Percentiles rank a stretch among this genome's conserved stretches.
Conservation (phyloP, 169 alveolate genomes). For the Cryptosporidium meleagridis region DNA sequence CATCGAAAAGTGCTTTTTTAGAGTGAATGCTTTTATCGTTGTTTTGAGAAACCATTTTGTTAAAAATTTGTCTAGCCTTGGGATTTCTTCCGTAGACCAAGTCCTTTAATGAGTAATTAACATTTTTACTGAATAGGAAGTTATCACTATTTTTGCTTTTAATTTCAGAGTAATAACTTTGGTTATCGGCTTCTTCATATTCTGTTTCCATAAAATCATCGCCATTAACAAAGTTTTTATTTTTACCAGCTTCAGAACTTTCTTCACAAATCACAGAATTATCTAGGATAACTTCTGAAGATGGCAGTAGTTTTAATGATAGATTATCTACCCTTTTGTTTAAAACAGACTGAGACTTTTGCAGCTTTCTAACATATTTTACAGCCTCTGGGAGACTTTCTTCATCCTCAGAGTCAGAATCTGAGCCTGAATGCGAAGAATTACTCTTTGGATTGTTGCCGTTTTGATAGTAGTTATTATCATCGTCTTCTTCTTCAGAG, state of each 20-base stretch:
- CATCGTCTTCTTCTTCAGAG: slow-evolving; percentile 69
- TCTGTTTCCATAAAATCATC: not conserved
- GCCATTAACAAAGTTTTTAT: not conserved
- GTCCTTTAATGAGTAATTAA: slow-evolving; percentile 46
- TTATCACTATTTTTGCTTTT: slow-evolving; percentile 57
- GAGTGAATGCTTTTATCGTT: slow-evolving; percentile 24
- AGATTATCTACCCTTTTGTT: slow-evolving; percentile 20
- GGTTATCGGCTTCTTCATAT: not conserved
- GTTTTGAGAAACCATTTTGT: slow-evolving; percentile 18
- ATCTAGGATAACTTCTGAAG: slow-evolving; percentile 36
- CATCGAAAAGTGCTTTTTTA: slow-evolving; percentile 68
- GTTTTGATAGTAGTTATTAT: slow-evolving; percentile 68
- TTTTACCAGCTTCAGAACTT: not conserved
- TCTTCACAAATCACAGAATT: slow-evolving; percentile 35
- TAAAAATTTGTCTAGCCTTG: not conserved
- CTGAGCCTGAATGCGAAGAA: not conserved
- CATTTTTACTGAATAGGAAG: slow-evolving; percentile 17
- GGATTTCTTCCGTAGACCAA: slow-evolving; percentile 19
- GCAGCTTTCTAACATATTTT: slow-evolving; percentile 88
- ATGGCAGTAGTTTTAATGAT: slow-evolving; percentile 24
- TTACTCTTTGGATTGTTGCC: slow-evolving; percentile 35
- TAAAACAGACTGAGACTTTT: slow-evolving; percentile 76
- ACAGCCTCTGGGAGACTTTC: slow-evolving; percentile 83
- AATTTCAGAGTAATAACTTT: not conserved
- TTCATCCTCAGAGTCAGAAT: slow-evolving; percentile 29